Evolutionary conservation across 305 asterid genomes (phyloP).

Genomic region (Striga hermonthica): DNA sequence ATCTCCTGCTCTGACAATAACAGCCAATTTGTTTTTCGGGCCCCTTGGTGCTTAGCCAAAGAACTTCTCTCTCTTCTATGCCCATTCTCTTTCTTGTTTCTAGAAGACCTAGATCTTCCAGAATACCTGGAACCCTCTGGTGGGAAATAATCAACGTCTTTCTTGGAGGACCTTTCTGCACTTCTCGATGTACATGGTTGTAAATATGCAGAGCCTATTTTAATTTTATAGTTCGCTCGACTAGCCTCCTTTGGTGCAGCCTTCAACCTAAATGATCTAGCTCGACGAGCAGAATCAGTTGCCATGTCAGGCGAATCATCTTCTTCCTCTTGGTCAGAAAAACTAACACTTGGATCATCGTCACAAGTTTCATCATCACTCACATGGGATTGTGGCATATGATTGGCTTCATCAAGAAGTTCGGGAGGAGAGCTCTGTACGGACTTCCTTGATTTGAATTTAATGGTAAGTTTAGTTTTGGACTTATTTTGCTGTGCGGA

Average conservation of each 20-base stretch:
- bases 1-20: conserved; percentile 73
- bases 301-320: conserved; percentile 59
- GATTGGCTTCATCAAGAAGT: conserved; percentile 34
- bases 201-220: conserved; percentile 39
- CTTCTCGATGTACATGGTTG: conserved; percentile 51
- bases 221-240: conserved; percentile 34
- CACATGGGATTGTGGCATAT: conserved; percentile 31
- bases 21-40: conserved; percentile 66
- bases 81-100: conserved; percentile 46
- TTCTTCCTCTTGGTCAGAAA: conserved; percentile 38
- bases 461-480: conserved; percentile 50
- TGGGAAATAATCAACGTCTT: conserved; percentile 40
- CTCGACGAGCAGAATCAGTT: conserved; percentile 73
- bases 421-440: conserved; percentile 37
- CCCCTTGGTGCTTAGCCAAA: conserved; percentile 32
- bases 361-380: conserved; percentile 42
- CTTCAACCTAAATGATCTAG: conserved; percentile 64
- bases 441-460: conserved; percentile 51
- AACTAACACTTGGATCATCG: conserved; percentile 38
- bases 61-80: conserved; percentile 36
- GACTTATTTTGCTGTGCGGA: conserved; percentile 39
- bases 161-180: conserved; percentile 48
- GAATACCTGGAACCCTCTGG: conserved; percentile 42
- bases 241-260: conserved; percentile 45
- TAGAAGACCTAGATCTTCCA: conserved; percentile 46